A percentile compares a stretch with the other conserved stretches of the same genome.
Conservation (phyloP, 2,329 filamentous ascomycete genomes). For the Pestalotiopsis fici region DNA sequence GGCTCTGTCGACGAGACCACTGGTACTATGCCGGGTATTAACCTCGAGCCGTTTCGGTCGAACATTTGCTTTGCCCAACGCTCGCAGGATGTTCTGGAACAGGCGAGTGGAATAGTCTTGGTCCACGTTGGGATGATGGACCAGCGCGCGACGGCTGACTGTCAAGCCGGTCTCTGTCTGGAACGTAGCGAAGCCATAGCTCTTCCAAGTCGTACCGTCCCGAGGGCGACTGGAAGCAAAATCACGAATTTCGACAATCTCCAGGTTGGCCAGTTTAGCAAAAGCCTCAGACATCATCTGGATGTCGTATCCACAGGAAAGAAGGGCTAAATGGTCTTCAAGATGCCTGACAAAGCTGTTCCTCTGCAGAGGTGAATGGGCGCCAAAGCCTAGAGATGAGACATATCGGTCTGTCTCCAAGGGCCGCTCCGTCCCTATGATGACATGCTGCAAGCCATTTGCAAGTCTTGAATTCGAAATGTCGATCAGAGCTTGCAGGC, state of each 20-base stretch:
- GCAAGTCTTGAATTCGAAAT: constrained; percentile 48
- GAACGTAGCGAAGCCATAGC: constrained; percentile 52
- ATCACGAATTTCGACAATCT: constrained; percentile 60
- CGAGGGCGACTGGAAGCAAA: constrained; percentile 53
- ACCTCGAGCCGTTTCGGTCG: constrained; percentile 47
- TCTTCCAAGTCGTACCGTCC: constrained; percentile 52
- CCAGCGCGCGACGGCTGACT: constrained; percentile 11
- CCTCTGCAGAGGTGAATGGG: constrained; percentile 26
- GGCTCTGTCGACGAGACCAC: constrained; percentile 37
- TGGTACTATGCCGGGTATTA: constrained; percentile 33
- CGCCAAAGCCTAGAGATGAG: not conserved
- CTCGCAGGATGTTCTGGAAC: constrained; percentile 42
- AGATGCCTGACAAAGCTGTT: constrained; percentile 23
- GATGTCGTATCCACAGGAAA: constrained; percentile 46
- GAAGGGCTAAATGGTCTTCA: constrained; percentile 30
- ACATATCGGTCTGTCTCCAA: not conserved
- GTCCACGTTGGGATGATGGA: not conserved
- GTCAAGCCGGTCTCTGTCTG: constrained; percentile 31
- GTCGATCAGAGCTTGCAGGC: constrained; percentile 44
- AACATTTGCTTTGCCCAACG: constrained; percentile 39
- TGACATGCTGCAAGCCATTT: constrained; percentile 42
- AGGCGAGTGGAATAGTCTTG: constrained; percentile 29
- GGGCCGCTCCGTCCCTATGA: constrained; percentile 45
- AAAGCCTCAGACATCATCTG: constrained; percentile 61
- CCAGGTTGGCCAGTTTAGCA: constrained; percentile 51